A percentile compares a stretch with the other conserved stretches of the same genome.
These are phyloP conservation scores for Amauroascus niger DNA, from an alignment of 2,329 filamentous ascomycete genomes.

Conservation along the genomic window DNA sequence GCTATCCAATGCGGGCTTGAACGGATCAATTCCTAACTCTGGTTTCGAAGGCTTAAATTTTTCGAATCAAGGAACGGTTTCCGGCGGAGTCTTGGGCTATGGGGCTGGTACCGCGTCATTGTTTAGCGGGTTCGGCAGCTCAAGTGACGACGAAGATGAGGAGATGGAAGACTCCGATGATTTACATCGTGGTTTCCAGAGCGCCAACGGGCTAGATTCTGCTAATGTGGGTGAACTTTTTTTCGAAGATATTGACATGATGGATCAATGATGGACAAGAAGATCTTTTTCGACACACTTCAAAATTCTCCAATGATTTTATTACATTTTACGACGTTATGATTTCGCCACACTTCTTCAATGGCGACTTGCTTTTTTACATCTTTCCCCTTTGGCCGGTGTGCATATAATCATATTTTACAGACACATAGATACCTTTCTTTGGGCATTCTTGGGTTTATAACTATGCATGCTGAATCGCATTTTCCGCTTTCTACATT, in stretches of 20 bases:
- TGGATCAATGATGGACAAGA: constrained; percentile 42
- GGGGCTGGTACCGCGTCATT: constrained; percentile 56
- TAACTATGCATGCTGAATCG: constrained; percentile 6
- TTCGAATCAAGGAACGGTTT: constrained; percentile 54
- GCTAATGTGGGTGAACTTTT: constrained; percentile 59
- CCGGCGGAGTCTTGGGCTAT: constrained; percentile 62
- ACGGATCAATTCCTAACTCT: constrained; percentile 48
- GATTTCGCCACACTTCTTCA: not conserved
- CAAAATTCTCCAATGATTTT: not conserved
- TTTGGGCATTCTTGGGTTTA: constrained; percentile 6
- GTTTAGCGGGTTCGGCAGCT: constrained; percentile 85
- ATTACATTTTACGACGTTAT: not conserved
- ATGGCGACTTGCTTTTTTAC: not conserved
- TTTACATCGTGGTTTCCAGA: constrained; percentile 38
- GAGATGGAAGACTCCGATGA: constrained; percentile 62
- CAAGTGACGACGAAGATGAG: constrained; percentile 91
- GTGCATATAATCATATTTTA: not conserved
- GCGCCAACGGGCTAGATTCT: constrained; percentile 42
- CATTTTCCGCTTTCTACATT: constrained; percentile 1
- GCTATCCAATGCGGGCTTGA: constrained; percentile 71
- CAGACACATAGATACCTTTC: constrained; percentile 3
- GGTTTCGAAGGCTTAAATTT: constrained; percentile 53
- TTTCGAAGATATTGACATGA: constrained; percentile 54
- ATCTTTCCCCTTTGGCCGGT: constrained; percentile 9
- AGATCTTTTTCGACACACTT: not conserved